Percentiles rank a stretch among this genome's conserved stretches.
Evolutionary conservation across 2,329 filamentous ascomycete genomes (phyloP).

Genomic region (Fusarium falciforme): DNA sequence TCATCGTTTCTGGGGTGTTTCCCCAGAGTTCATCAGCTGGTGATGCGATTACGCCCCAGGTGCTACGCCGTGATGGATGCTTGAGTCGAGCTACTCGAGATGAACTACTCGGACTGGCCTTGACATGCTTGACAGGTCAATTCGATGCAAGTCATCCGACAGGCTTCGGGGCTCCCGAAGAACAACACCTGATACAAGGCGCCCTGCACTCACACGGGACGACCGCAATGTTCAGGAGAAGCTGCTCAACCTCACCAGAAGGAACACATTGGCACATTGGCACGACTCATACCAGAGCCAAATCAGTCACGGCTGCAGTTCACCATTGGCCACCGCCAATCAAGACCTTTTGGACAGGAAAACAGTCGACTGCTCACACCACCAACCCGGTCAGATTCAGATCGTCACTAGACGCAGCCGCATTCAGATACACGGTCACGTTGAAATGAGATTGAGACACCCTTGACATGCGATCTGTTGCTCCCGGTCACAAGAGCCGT

Average conservation of each 20-base stretch:
- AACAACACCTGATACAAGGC: neutral
- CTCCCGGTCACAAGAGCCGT: constrained; percentile 7
- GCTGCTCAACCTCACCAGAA: neutral
- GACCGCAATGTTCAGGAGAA: neutral
- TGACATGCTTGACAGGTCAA: neutral
- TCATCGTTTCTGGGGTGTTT: constrained; percentile 19
- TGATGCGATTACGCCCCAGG: neutral
- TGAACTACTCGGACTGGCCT: constrained; percentile 3
- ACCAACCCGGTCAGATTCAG: constrained; percentile 14
- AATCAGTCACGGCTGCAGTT: neutral
- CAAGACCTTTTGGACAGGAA: neutral
- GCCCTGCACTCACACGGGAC: neutral
- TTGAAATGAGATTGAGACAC: constrained; percentile 15
- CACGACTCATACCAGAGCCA: neutral
- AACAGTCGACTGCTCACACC: neutral
- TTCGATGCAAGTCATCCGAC: neutral
- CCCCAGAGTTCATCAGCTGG: constrained; percentile 25
- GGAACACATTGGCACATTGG: neutral
- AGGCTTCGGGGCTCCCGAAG: neutral
- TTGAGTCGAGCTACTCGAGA: constrained; percentile 8
- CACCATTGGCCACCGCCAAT: neutral
- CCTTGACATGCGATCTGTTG: constrained; percentile 19
- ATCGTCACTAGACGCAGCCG: constrained; percentile 2
- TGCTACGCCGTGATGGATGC: neutral
- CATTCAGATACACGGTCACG: neutral